Percentiles rank a stretch among this genome's conserved stretches.
Conservation (phyloP, 805 yeast genomes). For the Ogataea corticis region DNA sequence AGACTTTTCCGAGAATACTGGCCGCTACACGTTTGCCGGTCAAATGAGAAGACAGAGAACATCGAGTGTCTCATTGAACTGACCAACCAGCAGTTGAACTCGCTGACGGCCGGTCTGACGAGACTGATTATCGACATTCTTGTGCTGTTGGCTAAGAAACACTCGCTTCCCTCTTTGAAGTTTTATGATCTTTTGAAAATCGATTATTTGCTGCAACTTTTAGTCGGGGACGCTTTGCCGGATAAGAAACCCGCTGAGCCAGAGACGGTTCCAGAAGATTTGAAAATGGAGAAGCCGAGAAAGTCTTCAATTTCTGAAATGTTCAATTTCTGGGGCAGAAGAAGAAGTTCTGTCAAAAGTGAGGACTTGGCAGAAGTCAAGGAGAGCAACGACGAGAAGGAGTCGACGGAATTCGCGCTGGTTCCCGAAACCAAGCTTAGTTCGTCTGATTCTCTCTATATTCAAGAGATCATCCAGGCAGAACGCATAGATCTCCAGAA, state of each 20-base stretch:
- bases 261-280: neutral
- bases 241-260: neutral
- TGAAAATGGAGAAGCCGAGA: neutral
- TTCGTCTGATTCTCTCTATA: constrained; percentile 6
- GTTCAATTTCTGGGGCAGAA: constrained; percentile 15
- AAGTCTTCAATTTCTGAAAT: constrained; percentile 8
- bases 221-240: constrained; percentile 7
- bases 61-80: constrained; percentile 19
- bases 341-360: constrained; percentile 3
- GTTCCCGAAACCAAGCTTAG: neutral
- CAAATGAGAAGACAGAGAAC: constrained; percentile 8
- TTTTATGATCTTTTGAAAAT: constrained; percentile 22
- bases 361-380: neutral
- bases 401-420: neutral
- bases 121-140: constrained; percentile 23
- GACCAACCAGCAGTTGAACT: constrained; percentile 17
- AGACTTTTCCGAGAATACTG: constrained; percentile 2
- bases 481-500: constrained; percentile 18
- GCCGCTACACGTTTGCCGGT: constrained; percentile 8
- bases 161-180: constrained; percentile 1
- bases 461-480: constrained; percentile 9
- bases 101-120: constrained; percentile 21
- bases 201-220: constrained; percentile 17
- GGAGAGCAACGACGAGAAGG: neutral
- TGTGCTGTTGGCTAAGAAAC: constrained; percentile 9